Percentiles rank a stretch among this genome's conserved stretches.
phyloP scores from a whole-genome alignment of 306 rosid genomes.

The Lathyrus aphaca region DNA sequence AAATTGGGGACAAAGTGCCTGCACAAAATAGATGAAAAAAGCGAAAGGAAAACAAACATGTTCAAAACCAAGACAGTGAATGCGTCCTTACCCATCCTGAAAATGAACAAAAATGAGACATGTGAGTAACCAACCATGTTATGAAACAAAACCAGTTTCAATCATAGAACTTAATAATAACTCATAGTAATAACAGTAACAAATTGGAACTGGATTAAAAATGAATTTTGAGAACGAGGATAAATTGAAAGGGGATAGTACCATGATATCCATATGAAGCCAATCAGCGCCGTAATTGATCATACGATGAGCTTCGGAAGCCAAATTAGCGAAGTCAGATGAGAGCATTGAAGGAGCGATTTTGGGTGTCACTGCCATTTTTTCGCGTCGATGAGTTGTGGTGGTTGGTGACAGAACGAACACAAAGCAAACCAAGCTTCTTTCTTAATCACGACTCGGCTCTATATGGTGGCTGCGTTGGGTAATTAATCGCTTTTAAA shows the following conservation, averaged over 20 bases:
- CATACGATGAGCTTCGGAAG: constrained; percentile 88
- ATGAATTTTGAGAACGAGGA: background rate
- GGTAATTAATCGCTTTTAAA: too few species aligned
- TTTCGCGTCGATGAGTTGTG: too few species aligned
- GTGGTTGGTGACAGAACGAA: too few species aligned
- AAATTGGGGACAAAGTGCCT: constrained; percentile 97
- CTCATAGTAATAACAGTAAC: background rate
- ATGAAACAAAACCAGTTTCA: background rate
- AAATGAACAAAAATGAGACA: constrained; percentile 43
- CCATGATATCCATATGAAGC: constrained; percentile 99
- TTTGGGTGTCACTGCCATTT: constrained; percentile 63
- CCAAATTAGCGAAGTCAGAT: constrained; percentile 92
- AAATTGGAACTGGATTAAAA: background rate
- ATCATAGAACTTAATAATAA: background rate
- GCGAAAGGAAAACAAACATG: constrained; percentile 14
- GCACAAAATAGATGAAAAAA: constrained; percentile 29
- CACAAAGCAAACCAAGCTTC: too few species aligned
- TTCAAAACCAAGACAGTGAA: constrained; percentile 38
- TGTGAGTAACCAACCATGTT: constrained; percentile 14
- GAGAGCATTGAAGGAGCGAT: constrained; percentile 99
- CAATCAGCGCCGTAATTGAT: constrained; percentile 88
- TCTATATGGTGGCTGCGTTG: too few species aligned
- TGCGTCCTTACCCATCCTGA: constrained; percentile 89
- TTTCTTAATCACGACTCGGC: too few species aligned
- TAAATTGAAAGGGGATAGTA: constrained; percentile 13